Percentiles rank a stretch among this genome's conserved stretches.
Evolutionary conservation across 345 rosid genomes (phyloP).

Genomic region (Eucalyptus melliodora): DNA sequence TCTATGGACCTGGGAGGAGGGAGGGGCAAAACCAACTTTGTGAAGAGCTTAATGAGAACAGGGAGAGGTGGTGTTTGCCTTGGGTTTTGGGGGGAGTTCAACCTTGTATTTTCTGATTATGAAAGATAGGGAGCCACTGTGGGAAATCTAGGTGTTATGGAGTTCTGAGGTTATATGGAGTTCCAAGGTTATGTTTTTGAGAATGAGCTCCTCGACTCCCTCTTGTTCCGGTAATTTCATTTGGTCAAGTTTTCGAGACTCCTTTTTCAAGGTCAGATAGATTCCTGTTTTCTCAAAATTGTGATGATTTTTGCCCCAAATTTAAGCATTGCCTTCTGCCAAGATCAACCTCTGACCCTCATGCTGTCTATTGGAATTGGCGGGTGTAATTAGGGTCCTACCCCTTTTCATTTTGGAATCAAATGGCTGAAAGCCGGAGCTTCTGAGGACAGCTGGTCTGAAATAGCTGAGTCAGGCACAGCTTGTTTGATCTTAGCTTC

Average conservation of each 20-base stretch:
- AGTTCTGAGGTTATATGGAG: not conserved
- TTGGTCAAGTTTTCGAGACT: not conserved
- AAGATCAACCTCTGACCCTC: not conserved
- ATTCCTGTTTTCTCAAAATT: not conserved
- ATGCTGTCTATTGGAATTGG: not conserved
- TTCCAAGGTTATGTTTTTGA: not conserved
- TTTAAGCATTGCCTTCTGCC: not conserved
- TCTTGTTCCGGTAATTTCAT: not conserved
- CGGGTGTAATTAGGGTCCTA: not conserved
- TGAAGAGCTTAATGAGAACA: not conserved
- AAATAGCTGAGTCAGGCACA: not conserved
- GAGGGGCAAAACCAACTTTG: not conserved
- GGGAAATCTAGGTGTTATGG: not conserved
- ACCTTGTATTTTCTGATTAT: not conserved
- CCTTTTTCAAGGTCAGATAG: not conserved
- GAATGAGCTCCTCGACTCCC: not conserved
- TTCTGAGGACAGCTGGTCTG: not conserved
- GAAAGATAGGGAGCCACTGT: not conserved
- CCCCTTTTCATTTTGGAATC: not conserved
- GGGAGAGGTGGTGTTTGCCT: not conserved
- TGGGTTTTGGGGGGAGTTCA: not conserved
- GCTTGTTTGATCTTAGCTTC: not conserved
- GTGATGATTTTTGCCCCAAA: not conserved
- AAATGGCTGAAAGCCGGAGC: not conserved
- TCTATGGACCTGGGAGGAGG: not conserved